A percentile compares a stretch with the other conserved stretches of the same genome.
These are phyloP conservation scores for Helianthus tuberosus DNA, from an alignment of 129 eudicot genomes.

Conservation along the genomic window DNA sequence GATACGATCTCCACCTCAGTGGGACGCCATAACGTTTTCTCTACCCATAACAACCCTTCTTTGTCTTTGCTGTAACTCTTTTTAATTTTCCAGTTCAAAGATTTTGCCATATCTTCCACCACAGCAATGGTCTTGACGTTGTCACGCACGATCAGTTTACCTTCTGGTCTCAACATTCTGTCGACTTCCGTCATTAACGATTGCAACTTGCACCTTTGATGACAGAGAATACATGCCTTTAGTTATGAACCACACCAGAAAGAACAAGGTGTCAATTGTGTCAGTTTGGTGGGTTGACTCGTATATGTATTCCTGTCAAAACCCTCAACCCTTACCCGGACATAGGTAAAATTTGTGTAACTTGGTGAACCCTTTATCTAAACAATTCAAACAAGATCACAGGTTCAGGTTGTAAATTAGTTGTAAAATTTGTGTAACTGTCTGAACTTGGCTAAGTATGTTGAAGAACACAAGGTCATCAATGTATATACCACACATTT, in stretches of 20 bases:
- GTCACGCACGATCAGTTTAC: constrained; percentile 57
- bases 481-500: no score
- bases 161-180: constrained; percentile 62
- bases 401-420: no score
- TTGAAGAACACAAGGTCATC: no score
- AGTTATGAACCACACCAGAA: background rate
- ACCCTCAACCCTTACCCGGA: no score
- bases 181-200: constrained; percentile 65
- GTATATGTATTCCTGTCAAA: no score
- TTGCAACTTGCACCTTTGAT: constrained; percentile 59
- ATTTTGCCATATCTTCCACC: constrained; percentile 54
- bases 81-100: constrained; percentile 57
- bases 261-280: no score
- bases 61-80: constrained; percentile 44
- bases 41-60: constrained; percentile 52
- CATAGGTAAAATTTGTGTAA: no score
- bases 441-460: no score
- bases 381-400: no score
- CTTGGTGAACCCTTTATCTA: no score
- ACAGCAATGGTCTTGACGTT: constrained; percentile 48
- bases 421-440: no score
- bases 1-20: constrained; percentile 50
- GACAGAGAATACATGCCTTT: constrained; percentile 3
- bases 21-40: constrained; percentile 65
- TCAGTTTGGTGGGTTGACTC: no score